Conservation (phyloP, 306 rosid genomes). For the Rosa persica region DNA sequence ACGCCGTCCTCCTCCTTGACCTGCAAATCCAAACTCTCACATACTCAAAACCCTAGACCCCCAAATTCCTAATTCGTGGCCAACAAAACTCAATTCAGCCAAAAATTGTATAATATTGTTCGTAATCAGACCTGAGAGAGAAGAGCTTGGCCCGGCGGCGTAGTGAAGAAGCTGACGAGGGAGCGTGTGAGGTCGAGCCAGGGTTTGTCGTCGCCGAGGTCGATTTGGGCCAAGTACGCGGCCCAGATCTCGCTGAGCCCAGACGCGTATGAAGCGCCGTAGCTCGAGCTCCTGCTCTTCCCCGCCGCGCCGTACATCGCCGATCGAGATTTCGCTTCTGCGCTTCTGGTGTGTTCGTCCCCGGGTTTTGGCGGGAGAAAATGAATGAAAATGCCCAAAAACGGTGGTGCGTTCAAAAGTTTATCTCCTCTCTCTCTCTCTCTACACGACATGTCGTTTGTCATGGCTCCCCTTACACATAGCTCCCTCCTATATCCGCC, state of each 20-base stretch:
- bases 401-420: neutral
- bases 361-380: conserved; percentile 46
- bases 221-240: conserved; percentile 62
- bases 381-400: neutral
- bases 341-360: neutral
- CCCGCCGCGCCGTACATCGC: conserved; percentile 24
- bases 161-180: conserved; percentile 61
- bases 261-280: conserved; percentile 26
- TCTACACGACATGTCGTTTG: neutral
- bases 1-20: conserved; percentile 48
- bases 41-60: conserved; percentile 6
- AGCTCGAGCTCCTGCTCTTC: conserved; percentile 21
- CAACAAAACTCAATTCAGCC: neutral
- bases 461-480: neutral
- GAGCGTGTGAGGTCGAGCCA: conserved; percentile 55
- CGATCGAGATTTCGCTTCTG: neutral
- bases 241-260: conserved; percentile 30
- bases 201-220: conserved; percentile 57
- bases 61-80: neutral
- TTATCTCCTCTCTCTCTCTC: neutral
- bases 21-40: conserved; percentile 20
- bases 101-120: too few relatives aligned
- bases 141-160: conserved; percentile 42
- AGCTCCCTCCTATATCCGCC: neutral
- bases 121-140: conserved; percentile 48